These are phyloP conservation scores for Parietaria judaica DNA, from an alignment of 306 rosid species.

Conservation along the genomic window DNA sequence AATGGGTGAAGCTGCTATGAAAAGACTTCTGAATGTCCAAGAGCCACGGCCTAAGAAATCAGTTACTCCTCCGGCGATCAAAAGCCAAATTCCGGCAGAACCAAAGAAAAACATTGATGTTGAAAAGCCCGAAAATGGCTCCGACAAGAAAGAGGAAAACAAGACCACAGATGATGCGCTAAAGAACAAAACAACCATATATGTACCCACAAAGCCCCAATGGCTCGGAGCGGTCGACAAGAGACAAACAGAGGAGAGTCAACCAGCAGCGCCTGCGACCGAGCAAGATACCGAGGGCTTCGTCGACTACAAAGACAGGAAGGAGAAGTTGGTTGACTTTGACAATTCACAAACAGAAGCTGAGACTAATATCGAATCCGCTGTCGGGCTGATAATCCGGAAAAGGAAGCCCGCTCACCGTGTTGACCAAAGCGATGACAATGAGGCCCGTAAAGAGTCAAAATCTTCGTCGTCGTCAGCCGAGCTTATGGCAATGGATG, in stretches of 20 bases:
- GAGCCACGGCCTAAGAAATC: conserved; percentile 38
- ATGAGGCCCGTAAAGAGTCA: conserved; percentile 30
- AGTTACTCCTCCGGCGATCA: conserved; percentile 27
- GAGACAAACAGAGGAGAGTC: conserved; percentile 36
- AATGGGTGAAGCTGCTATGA: conserved; percentile 74
- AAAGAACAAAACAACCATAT: conserved; percentile 40
- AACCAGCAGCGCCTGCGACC: conserved; percentile 27
- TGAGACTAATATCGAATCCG: conserved; percentile 57
- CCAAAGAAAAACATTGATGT: conserved; percentile 29
- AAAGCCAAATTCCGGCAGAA: conserved; percentile 33
- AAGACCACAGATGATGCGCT: conserved; percentile 23
- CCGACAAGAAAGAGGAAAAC: conserved; percentile 27
- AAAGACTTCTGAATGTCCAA: conserved; percentile 51
- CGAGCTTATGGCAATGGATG: conserved; percentile 72
- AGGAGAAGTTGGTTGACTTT: conserved; percentile 35
- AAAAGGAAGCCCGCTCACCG: conserved; percentile 68
- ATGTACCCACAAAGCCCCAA: conserved; percentile 58
- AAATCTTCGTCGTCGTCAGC: conserved; percentile 39
- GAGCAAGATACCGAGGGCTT: conserved; percentile 46
- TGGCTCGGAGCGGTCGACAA: conserved; percentile 84
- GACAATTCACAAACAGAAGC: conserved; percentile 20
- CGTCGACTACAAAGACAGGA: conserved; percentile 87
- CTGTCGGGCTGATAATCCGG: conserved; percentile 85
- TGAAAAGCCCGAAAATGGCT: conserved; percentile 27
- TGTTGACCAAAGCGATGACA: conserved; percentile 33